Evolutionary conservation across 305 asterid genomes (phyloP).

Genomic region (Plantago lanceolata): DNA sequence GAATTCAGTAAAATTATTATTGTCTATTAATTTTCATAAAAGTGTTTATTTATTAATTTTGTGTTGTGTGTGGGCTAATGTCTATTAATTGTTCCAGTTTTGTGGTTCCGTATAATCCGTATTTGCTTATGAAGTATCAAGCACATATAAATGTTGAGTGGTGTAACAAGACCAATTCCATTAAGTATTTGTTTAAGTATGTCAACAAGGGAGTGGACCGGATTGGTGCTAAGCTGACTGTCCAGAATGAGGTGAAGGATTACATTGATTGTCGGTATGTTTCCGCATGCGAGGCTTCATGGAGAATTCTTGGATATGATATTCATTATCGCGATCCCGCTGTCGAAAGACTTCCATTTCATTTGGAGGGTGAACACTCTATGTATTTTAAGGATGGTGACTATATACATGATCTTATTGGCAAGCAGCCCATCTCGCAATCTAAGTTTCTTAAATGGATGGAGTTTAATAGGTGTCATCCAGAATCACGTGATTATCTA

Average conservation of each 20-base stretch:
- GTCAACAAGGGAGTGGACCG: background rate
- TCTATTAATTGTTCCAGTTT: background rate
- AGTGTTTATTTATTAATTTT: background rate
- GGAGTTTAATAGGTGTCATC: background rate
- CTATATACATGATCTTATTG: too few relatives aligned
- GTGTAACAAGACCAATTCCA: background rate
- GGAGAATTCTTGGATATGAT: background rate
- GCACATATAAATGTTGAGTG: background rate
- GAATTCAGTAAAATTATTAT: too few relatives aligned
- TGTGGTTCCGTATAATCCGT: background rate
- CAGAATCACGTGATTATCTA: background rate
- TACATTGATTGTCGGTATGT: background rate
- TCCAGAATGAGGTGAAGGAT: background rate
- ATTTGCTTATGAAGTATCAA: background rate
- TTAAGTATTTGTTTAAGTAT: background rate
- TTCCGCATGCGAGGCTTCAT: background rate
- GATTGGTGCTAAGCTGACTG: background rate
- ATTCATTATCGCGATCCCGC: background rate
- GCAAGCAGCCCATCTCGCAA: too few relatives aligned
- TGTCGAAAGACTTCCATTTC: background rate
- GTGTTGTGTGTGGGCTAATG: background rate
- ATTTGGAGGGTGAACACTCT: background rate
- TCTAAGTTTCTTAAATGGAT: background rate
- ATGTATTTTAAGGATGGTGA: background rate
- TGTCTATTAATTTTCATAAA: too few relatives aligned